phyloP scores from a whole-genome alignment of 1,284 basidiomycete genomes.

The Ustilago hordei region DNA sequence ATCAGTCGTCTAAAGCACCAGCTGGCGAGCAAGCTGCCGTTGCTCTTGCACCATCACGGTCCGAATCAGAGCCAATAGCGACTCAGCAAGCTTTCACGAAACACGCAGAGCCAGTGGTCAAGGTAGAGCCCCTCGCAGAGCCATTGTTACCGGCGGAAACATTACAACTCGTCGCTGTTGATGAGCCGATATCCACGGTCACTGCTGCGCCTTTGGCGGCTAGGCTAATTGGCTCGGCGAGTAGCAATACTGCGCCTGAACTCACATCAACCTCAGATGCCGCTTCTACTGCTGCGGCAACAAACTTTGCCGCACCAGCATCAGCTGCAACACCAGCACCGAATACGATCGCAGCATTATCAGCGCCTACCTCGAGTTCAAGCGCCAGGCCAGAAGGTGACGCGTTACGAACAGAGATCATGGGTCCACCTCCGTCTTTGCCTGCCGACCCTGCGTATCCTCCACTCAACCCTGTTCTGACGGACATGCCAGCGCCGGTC shows the following conservation, averaged over 20 bases:
- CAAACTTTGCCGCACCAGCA: not conserved
- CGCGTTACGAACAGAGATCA: constrained; percentile 44
- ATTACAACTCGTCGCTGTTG: not conserved
- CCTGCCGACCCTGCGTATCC: constrained; percentile 42
- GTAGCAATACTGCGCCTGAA: constrained; percentile 9
- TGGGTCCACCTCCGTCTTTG: constrained; percentile 50
- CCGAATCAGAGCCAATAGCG: not conserved
- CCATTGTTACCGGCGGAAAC: not conserved
- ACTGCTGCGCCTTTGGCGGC: constrained; percentile 10
- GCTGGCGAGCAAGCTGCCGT: constrained; percentile 4
- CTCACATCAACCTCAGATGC: not conserved
- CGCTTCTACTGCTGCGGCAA: not conserved
- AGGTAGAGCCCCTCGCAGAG: constrained; percentile 11
- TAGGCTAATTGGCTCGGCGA: constrained; percentile 14
- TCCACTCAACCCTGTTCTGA: constrained; percentile 40
- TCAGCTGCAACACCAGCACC: constrained; percentile 7
- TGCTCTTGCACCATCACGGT: not conserved
- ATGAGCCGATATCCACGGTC: not conserved
- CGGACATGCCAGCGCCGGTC: constrained; percentile 15
- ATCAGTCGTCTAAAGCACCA: constrained; percentile 1
- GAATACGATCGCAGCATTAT: constrained; percentile 16
- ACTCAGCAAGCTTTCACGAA: not conserved
- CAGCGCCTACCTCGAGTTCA: not conserved
- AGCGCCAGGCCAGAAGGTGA: constrained; percentile 13
- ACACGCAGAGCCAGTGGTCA: constrained; percentile 4